Base-by-base conservation (phyloP, 139 green algal genomes). In the Prasinococcaceae sp. region DNA sequence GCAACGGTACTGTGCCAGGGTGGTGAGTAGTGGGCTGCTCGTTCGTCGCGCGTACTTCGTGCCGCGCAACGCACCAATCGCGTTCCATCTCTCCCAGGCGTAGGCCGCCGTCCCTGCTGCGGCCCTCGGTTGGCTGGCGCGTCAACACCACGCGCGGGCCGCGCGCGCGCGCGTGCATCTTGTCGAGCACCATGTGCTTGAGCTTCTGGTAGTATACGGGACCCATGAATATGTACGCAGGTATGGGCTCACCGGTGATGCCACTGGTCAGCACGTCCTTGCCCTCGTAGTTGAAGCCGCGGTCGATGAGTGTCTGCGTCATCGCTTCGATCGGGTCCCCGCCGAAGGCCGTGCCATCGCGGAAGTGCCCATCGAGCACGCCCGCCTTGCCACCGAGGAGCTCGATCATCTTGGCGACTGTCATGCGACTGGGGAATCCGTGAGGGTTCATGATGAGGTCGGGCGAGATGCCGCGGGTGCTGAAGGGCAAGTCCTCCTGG, bases 171-270 rank as follows among this genome's bases (percentile, higher is more conserved):
- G 90, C 88, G 63, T 99, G 90, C 85, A 99, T 94, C 76, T 99
- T 99, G 68, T 99, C 92, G 47, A 95, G 60, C 55, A 98, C 92
- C 92, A 99, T 99, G 69, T 99, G 92, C 81, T 99, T 99, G 8
- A 99, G 81, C 78, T 96, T 95, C 72, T 98, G 90, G 70, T 98
- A 99, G 69, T 98, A 99, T 6, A 97, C 82, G 8, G 85, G 85
- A 3, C 92, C 92, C 81, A 96, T 96, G 78, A 96, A 99, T 65
- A 99, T 94, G 79, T 88, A 92, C 6, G 82, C 84, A 66, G 92
- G 70, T 32, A 99, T 71, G 0, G 84, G 79, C 73, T 96, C 88
- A 4, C 84, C 85, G 39, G 83, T 93, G 61, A 94, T 93, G 50
- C 90, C 88, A 17, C 58, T 82, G 3, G 75, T 86, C 30, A 96